phyloP scores from a whole-genome alignment of 129 eudicot genomes.

The Rutidosis leptorrhynchoides region DNA sequence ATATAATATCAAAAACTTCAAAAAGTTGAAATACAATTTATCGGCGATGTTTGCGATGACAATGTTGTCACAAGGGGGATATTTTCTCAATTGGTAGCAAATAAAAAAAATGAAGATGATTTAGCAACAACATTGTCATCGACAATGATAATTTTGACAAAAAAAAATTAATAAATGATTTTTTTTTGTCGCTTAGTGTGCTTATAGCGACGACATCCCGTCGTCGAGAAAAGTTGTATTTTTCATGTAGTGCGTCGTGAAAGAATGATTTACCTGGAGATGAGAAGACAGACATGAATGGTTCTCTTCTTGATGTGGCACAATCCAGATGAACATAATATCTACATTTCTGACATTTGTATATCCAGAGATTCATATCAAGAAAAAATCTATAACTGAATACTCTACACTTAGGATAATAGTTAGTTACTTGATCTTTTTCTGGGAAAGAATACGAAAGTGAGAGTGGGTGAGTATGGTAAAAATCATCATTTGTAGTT shows the following conservation, averaged over 20 bases:
- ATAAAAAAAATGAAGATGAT: no score
- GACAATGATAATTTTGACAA: no score
- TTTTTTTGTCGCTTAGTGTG: no score
- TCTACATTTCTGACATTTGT: neutral
- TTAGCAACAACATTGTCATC: no score
- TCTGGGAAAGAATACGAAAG: conserved; percentile 13
- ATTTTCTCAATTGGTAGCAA: no score
- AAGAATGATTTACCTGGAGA: neutral
- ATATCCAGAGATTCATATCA: neutral
- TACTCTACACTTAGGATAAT: neutral
- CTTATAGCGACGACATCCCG: neutral
- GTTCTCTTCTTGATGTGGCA: conserved; percentile 1
- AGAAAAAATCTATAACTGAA: neutral
- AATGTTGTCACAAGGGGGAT: no score
- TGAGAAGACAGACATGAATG: conserved; percentile 9
- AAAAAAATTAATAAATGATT: no score
- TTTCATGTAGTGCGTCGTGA: no score
- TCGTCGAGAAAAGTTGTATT: neutral
- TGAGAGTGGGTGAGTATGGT: conserved; percentile 10
- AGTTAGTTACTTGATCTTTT: neutral
- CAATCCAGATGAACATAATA: conserved; percentile 12
- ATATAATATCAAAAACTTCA: no score
- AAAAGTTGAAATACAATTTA: no score
- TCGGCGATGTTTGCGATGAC: no score
- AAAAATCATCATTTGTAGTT: neutral